Evolutionary conservation across 371 early-diverging fungal species (phyloP).

Genomic region (Circinella minor): DNA sequence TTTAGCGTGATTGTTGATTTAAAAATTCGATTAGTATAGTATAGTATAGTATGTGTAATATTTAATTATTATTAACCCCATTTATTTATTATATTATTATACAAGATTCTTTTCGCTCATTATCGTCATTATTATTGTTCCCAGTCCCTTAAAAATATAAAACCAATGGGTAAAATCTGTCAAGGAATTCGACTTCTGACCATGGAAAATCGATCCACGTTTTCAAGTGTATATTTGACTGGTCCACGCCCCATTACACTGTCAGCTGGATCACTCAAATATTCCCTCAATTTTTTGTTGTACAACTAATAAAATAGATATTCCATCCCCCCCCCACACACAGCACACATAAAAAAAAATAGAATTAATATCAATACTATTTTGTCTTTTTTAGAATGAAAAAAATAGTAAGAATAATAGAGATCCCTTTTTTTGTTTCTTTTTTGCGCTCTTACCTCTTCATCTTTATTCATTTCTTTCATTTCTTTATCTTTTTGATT

Average conservation of each 20-base stretch:
- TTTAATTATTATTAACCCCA: not conserved
- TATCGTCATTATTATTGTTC: not conserved
- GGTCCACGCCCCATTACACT: constrained; percentile 42
- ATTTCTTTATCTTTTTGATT: constrained; percentile 48
- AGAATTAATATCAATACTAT: too few species aligned
- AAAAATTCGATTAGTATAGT: too few species aligned
- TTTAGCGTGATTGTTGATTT: too few species aligned
- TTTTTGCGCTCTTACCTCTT: constrained; percentile 40
- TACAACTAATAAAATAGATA: constrained; percentile 23
- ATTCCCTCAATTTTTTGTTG: constrained; percentile 22
- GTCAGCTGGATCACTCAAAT: constrained; percentile 47
- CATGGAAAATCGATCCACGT: constrained; percentile 88
- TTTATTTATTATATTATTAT: too few species aligned
- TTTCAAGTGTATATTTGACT: constrained; percentile 73
- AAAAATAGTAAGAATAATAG: not conserved
- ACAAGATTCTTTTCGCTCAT: not conserved
- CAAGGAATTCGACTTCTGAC: constrained; percentile 90
- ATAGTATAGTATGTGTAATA: not conserved
- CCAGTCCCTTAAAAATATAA: too few species aligned
- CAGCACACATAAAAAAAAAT: too few species aligned
- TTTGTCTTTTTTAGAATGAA: too few species aligned
- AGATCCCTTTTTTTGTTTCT: too few species aligned
- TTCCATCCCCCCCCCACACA: too few species aligned
- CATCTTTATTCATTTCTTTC: constrained; percentile 63
- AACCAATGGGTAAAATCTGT: constrained; percentile 1